Base-by-base conservation (phyloP, 192 early-diverging fungal genomes). In the Helicostylum pulchrum region DNA sequence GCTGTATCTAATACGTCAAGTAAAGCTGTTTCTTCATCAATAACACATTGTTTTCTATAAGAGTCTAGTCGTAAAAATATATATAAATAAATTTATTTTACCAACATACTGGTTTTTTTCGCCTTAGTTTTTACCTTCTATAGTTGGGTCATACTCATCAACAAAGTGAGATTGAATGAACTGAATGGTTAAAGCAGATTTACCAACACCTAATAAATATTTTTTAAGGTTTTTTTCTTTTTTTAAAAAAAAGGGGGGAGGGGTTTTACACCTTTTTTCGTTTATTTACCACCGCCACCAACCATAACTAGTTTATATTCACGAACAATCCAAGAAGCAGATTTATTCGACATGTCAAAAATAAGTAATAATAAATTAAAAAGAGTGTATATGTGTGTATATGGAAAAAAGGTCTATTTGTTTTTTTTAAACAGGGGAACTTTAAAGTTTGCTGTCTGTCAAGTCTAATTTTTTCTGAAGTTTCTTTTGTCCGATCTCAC, bases 121-220 rank as follows among this genome's bases (percentile, higher is more conserved):
- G 56, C 34, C 23, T 15, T 44, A 12, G 43, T 34, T 39, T 34
- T 39, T 84, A 87, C 85, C 86, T 83, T 98, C 96, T 63, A 97
- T 97, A 20, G 96, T 99, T 3, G 96, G 96, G 74, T 99, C 96
- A 70, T 99, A 99, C 67, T 90, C 90, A 67, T 93, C 87, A 30
- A 92, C 88, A 75, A 93, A 92, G 72, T 92, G 87, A 51, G 86
- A 87, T 72, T 89, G 87, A 58, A 89, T 90, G 61, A 91, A 90
- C 74, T 92, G 89, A 53, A 93, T 92, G 9, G 91, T 92, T 64
- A 93, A 76, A 57, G 91, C 91, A 30, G 89, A 90, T 77, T 93
- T 91, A 63, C 90, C 91, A 20, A 91, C 91, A 71, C 83, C 85
- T 74, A 62, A 12, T 31, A 53, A 12, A 15, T 17, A 48, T 7